A percentile compares a stretch with the other conserved stretches of the same genome.
These are phyloP conservation scores for Acanthamoeba royreba DNA, from an alignment of 208 protist genomes.

Conservation along the genomic window DNA sequence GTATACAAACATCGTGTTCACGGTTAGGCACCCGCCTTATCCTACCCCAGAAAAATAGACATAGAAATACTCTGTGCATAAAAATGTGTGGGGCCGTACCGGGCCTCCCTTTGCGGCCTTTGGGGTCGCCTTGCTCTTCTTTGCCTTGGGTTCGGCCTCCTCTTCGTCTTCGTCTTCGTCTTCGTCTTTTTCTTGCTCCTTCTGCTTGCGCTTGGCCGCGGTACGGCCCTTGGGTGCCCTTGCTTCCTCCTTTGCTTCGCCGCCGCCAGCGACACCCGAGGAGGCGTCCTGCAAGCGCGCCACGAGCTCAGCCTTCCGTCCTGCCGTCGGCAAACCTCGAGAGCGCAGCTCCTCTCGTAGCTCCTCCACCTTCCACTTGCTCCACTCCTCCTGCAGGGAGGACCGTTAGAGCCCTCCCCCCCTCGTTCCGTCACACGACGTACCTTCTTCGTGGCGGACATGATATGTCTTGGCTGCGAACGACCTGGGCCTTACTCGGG, in stretches of 20 bases:
- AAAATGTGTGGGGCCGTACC: not conserved
- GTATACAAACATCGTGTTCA: no score
- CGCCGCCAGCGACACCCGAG: not conserved
- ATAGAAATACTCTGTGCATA: no score
- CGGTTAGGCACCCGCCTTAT: no score
- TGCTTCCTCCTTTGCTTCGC: not conserved
- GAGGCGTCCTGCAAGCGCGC: not conserved
- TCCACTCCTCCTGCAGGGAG: not conserved
- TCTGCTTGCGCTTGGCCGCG: not conserved
- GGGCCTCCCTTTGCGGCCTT: not conserved
- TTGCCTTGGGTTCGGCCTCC: not conserved
- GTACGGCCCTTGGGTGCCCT: not conserved
- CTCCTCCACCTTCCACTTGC: not conserved
- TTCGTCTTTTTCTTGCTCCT: not conserved
- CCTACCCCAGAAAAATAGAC: no score
- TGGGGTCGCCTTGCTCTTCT: not conserved
- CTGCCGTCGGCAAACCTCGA: not conserved
- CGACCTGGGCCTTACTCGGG: no score
- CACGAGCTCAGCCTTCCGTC: not conserved
- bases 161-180: not conserved
- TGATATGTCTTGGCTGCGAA: no score
- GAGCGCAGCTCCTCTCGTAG: not conserved
- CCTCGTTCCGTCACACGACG: no score
- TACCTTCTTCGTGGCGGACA: no score
- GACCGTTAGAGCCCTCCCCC: no score